These are phyloP conservation scores for Xylaria nigripes DNA, from an alignment of 495 filamentous ascomycete species.

Conservation along the genomic window DNA sequence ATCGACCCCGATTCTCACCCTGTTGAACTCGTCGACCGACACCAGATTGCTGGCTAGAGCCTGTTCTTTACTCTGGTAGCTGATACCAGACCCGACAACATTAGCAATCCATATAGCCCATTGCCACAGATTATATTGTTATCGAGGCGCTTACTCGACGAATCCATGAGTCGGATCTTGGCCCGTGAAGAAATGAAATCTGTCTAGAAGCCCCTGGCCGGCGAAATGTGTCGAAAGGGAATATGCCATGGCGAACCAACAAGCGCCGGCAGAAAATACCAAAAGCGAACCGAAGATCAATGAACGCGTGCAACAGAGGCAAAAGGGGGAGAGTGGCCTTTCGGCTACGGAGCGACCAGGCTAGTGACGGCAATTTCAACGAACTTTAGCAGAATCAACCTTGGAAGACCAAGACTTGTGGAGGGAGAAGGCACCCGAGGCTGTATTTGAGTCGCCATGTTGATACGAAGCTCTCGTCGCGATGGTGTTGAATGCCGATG, in stretches of 20 bases:
- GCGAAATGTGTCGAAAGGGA: conserved; percentile 24
- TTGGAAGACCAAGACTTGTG: background rate
- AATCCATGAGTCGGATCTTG: conserved; percentile 22
- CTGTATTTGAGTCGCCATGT: conserved; percentile 15
- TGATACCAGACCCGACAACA: background rate
- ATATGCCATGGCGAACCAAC: conserved; percentile 17
- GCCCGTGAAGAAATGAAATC: conserved; percentile 26
- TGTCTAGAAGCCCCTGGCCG: conserved; percentile 26
- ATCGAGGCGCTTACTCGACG: conserved; percentile 21
- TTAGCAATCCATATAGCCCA: conserved; percentile 3
- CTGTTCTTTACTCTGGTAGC: conserved; percentile 26
- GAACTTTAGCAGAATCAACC: no score
- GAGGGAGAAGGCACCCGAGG: background rate
- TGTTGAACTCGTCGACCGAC: conserved; percentile 37
- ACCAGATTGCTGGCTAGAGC: conserved; percentile 21
- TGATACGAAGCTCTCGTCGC: conserved; percentile 8
- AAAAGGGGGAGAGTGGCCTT: conserved; percentile 7
- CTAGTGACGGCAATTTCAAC: background rate
- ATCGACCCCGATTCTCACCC: conserved; percentile 41
- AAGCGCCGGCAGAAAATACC: background rate
- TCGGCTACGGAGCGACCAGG: conserved; percentile 17
- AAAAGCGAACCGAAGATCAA: conserved; percentile 7
- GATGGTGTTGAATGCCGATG: conserved; percentile 19
- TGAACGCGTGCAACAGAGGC: conserved; percentile 18
- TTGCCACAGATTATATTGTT: background rate